Conservation (phyloP, 306 rosid species). For the Luffa acutangula region DNA sequence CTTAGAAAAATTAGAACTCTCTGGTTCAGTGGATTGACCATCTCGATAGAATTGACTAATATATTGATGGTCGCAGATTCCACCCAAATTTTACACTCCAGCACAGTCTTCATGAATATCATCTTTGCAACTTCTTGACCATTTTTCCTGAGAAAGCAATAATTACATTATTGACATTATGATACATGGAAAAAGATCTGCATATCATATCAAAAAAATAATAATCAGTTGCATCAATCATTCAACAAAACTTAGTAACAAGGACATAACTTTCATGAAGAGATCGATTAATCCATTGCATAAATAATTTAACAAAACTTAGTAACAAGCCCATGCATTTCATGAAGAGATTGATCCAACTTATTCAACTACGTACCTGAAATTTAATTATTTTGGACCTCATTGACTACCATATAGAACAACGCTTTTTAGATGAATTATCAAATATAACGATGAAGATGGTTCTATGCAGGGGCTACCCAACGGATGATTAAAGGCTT, state of each 20-base stretch:
- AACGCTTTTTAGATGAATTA: neutral
- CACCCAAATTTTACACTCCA: slow-evolving; percentile 52
- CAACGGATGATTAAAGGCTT: too few relatives aligned
- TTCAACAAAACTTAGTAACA: neutral
- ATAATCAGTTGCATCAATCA: neutral
- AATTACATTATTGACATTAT: neutral
- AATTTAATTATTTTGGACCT: neutral
- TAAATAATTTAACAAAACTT: neutral
- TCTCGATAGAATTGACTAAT: slow-evolving; percentile 43
- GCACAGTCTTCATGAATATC: slow-evolving; percentile 38
- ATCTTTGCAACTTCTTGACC: slow-evolving; percentile 47
- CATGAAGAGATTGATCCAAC: neutral
- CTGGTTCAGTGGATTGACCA: slow-evolving; percentile 46
- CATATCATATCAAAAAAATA: neutral
- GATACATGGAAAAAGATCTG: neutral
- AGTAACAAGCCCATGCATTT: neutral
- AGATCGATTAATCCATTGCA: neutral
- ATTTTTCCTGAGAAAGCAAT: slow-evolving; percentile 25
- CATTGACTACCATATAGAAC: neutral
- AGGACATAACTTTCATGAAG: neutral
- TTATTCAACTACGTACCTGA: neutral
- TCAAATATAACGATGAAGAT: neutral
- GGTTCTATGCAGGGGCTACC: neutral
- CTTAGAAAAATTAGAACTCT: slow-evolving; percentile 29
- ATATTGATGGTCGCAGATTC: slow-evolving; percentile 40